phyloP scores from a whole-genome alignment of 176 grass and related monocot species.

The Hordeum vulgare region MorexV3_pseudomolecules_assembly NC_058523.1:53814519-53815018 shows the following conservation, averaged over 20 bases:
- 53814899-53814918: not conserved
- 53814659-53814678: conserved; percentile 53
- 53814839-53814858: not conserved
- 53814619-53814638: conserved; percentile 38
- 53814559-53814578: conserved; percentile 48
- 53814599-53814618: conserved; percentile 86
- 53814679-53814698: conserved; percentile 55
- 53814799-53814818: not conserved
- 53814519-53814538: not conserved
- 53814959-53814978: no score
- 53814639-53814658: conserved; percentile 48
- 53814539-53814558: not conserved
- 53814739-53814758: conserved; percentile 44
- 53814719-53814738: conserved; percentile 39
- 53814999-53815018: no score
- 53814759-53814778: not conserved
- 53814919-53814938: not conserved
- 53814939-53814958: no score
- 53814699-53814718: conserved; percentile 53
- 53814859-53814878: not conserved
- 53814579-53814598: conserved; percentile 59
- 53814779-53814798: not conserved
- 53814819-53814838: not conserved
- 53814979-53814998: no score
- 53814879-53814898: not conserved